phyloP scores from a whole-genome alignment of 345 rosid species.

The Physaria fendleri region DNA sequence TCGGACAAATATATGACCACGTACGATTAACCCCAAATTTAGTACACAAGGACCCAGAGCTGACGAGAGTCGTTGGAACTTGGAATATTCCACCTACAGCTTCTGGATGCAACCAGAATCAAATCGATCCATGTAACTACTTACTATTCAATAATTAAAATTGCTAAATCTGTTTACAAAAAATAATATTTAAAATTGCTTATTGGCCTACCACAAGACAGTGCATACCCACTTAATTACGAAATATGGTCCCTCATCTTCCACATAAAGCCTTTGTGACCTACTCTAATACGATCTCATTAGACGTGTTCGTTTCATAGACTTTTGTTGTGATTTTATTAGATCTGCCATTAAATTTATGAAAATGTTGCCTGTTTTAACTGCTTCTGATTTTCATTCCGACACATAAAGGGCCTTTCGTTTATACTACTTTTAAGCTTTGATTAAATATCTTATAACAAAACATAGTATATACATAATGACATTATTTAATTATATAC shows the following conservation, averaged over 20 bases:
- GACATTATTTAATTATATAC: no score
- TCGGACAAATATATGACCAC: not conserved
- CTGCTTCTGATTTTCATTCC: not conserved
- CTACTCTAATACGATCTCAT: constrained; percentile 8
- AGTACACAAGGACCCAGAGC: not conserved
- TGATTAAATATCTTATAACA: not conserved
- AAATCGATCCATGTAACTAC: not conserved
- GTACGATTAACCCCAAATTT: not conserved
- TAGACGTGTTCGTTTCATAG: constrained; percentile 24
- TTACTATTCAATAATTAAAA: not conserved
- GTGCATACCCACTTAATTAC: not conserved
- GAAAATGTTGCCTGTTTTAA: not conserved
- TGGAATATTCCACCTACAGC: not conserved
- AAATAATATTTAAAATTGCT: no score
- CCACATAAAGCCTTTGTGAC: constrained; percentile 18
- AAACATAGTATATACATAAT: not conserved
- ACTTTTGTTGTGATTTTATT: not conserved
- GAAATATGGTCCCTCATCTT: constrained; percentile 24
- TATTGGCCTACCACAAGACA: constrained; percentile 25
- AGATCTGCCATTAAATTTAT: not conserved
- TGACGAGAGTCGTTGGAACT: not conserved
- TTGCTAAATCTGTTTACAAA: no score
- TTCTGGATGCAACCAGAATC: not conserved
- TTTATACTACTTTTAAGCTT: not conserved
- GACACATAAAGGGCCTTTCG: not conserved